Evolutionary conservation across 2,329 filamentous ascomycete genomes (phyloP), one percentile per base, ranked within the genome.

Genomic region (Dothiorella sarmentorum): DNA sequence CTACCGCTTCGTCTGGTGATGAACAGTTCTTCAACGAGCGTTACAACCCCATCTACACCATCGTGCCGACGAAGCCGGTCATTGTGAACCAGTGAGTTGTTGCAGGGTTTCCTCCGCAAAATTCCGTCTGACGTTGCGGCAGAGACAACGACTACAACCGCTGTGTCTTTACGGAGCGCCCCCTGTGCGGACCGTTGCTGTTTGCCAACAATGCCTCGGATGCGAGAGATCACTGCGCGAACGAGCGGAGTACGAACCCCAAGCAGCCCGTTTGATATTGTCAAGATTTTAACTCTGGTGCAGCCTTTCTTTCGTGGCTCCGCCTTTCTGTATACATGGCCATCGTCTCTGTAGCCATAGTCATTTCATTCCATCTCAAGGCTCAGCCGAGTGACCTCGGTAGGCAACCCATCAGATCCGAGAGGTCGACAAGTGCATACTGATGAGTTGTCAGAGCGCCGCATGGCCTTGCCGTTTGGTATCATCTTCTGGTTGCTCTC

Each of bases 281-380:
- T 61, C 5, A 33, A 17, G 17, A 20, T 33, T 17, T 40, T 15
- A 13, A 7, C 22, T 40, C 11, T 18, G 22, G 24, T 15, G 5
- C 58, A 78, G 75, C 84, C 0, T 97, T 97, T 69, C 86, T 97
- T 26, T 94, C 93, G 2, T 97, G 94, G 82, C 84, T 97, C 18
- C 86, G 92, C 3, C 82, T 97, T 2, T 87, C 89, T 29, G 84
- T 96, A 66, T 96, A 96, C 76, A 92, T 97, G 83, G 86, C 91
- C 63, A 80, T 99, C 53, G 91, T 97, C 7, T 85, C 90, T 26
- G 84, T 96, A 29, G 93, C 94, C 52, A 96, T 99, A 64, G 86
- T 96, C 9, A 81, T 97, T 52, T 96, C 90, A 13, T 99, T 99
- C 72, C 93, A 99, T 69, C 81, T 99, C 51, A 92, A 91, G 68